Base-by-base conservation (phyloP, 1,284 basidiomycete genomes). In the Pseudomicrostroma phylloplanum region DNA sequence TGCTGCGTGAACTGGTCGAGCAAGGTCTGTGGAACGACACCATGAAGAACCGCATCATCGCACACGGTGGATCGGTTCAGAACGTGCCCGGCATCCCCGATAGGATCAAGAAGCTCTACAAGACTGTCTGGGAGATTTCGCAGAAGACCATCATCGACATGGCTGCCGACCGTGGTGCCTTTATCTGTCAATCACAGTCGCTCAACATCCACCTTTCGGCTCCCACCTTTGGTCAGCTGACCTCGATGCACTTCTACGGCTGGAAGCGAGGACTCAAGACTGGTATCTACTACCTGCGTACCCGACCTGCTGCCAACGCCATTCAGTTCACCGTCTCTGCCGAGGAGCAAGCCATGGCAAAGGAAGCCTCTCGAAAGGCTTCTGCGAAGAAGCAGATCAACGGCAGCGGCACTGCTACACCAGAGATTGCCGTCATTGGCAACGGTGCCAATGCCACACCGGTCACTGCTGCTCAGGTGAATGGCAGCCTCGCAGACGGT, bases 191-290 rank as follows among this genome's bases (percentile, higher is more conserved):
- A 82, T 79, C 79, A 62, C 84, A 85, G 78, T 83, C 82, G 58
- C 81, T 99, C 79, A 98, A 98, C 81, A 87, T 99, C 63, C 94
- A 98, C 81, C 82, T 99, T 54, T 87, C 91, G 76, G 85, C 90
- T 59, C 96, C 96, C 55, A 93, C 92, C 11, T 85, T 89, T 70
- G 91, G 91, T 19, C 96, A 99, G 81, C 84, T 99, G 62, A 74
- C 74, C 19, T 73, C 90, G 72, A 98, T 97, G 94, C 96, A 98
- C 83, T 99, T 98, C 83, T 97, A 98, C 81, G 96, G 93, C 25
- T 98, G 94, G 96, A 96, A 96, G 86, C 91, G 91, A 82, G 96
- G 96, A 30, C 83, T 99, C 78, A 99, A 99, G 87, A 98, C 96
- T 0, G 96, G 77, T 51, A 70, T 72, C 42, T 83, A 85, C 83